phyloP scores from a whole-genome alignment of 345 rosid species.

The Kernera saxatilis region DNA sequence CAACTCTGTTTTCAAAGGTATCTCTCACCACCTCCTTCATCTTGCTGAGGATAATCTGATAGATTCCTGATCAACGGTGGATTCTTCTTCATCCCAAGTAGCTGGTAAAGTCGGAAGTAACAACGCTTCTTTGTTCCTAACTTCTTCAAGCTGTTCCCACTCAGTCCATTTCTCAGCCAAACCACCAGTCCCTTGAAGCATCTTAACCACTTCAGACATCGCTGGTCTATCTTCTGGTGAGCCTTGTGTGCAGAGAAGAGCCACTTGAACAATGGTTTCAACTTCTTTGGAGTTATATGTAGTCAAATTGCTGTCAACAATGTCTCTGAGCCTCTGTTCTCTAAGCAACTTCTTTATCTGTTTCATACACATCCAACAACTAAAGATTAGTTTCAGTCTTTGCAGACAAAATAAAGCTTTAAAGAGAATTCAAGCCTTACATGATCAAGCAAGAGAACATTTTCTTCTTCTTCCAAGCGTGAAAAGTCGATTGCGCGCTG shows the following conservation, averaged over 20 bases:
- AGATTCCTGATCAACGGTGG: conserved; percentile 64
- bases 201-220: conserved; percentile 69
- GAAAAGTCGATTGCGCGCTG: conserved; percentile 83
- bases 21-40: conserved; percentile 21
- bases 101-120: conserved; percentile 45
- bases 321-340: conserved; percentile 66
- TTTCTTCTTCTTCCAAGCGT: conserved; percentile 87
- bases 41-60: conserved; percentile 73
- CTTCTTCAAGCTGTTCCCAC: conserved; percentile 73
- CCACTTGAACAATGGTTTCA: conserved; percentile 66
- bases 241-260: conserved; percentile 75
- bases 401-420: not conserved
- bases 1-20: not conserved
- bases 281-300: conserved; percentile 57
- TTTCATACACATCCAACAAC: conserved; percentile 2
- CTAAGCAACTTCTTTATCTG: conserved; percentile 74
- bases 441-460: conserved; percentile 83
- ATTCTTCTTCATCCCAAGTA: conserved; percentile 71
- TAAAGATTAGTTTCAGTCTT: not conserved
- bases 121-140: conserved; percentile 45
- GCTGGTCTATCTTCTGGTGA: conserved; percentile 70
- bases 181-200: conserved; percentile 70
- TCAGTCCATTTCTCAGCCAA: conserved; percentile 69
- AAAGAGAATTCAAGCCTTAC: conserved; percentile 38
- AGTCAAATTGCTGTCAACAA: conserved; percentile 58